Conservation (phyloP, 164 flowering plant species). For the Litsea cubeba region DNA sequence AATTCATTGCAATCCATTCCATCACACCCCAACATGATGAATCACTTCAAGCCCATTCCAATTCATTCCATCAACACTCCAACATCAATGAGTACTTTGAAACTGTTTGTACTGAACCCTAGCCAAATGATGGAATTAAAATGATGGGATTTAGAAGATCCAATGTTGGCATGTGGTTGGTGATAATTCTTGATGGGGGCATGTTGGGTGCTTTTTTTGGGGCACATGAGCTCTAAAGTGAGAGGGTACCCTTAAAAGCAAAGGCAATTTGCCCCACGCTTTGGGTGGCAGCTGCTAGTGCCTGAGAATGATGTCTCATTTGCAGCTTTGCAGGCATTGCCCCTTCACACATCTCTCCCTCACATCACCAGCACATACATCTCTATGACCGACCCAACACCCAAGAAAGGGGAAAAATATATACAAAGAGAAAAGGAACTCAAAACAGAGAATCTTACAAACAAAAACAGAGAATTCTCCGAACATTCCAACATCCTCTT, state of each 20-base stretch:
- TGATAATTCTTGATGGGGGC: neutral
- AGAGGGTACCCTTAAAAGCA: neutral
- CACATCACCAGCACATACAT: too few species aligned
- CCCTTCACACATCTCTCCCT: neutral
- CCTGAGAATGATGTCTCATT: conserved; percentile 3
- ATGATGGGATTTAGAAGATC: conserved; percentile 1
- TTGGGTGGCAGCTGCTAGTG: conserved; percentile 6
- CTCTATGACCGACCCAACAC: neutral
- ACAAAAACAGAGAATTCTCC: neutral
- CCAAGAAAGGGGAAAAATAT: neutral
- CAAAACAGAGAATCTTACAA: neutral
- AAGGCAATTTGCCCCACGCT: conserved; percentile 3
- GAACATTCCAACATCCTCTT: neutral
- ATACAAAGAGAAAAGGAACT: neutral
- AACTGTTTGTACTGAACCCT: neutral
- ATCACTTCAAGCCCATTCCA: neutral
- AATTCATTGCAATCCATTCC: neutral
- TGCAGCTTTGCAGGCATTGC: conserved; percentile 4
- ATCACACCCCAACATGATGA: neutral
- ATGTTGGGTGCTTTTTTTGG: neutral
- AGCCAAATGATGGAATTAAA: neutral
- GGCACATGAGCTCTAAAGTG: conserved; percentile 5
- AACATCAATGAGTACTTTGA: neutral
- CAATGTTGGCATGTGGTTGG: neutral
- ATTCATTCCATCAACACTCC: neutral